Evolutionary conservation across 2,329 filamentous ascomycete genomes (phyloP), one percentile per base, ranked within the genome.

Genomic region (Ophiostoma himal-ulmi): DNA sequence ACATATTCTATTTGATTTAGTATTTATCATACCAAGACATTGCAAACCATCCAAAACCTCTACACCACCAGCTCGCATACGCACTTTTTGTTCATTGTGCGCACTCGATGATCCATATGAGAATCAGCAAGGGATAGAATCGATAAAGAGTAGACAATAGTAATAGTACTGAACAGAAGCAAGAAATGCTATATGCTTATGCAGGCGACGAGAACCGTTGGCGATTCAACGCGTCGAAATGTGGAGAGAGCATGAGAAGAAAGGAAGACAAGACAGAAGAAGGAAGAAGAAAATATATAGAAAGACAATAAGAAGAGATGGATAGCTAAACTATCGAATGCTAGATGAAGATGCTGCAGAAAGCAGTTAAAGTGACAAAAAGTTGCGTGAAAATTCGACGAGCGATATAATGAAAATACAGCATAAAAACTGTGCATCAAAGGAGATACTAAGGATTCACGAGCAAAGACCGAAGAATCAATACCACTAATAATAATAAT

Each of bases 391-490:
- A 17, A 22, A 62, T 14, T 36, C 11, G 5, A 17, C 3, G 34
- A 20, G 13, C 57, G 20, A 52, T 62, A 62, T 14, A 5, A 8
- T 13, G 22, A 14, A 57, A 62, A 62, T 10, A 62, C 57, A 62
- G 52, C 52, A 57, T 57, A 34, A 62, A 62, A 34, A 62, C 57
- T 34, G 57, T 62, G 57, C 57, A 62, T 62, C 57, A 62, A 62
- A 62, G 5, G 6, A 48, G n/a, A 6, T 11, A 13, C 20, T 26
- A 57, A n/a, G 7, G 22, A 22, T 57, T 1, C 8, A 26, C n/a
- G 10, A 57, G 11, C n/a, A 57, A 26, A 13, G 11, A 30, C 52
- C 52, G 7, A 26, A 57, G n/a, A 57, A n/a, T 6, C 44, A 17
- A 48, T 5, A 20, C 10, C 20, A 39, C 44, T 20, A 4, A 17